These are phyloP conservation scores for Alternaria angustiovoidea DNA, from an alignment of 2,329 filamentous ascomycete species.

Conservation along the genomic window DNA sequence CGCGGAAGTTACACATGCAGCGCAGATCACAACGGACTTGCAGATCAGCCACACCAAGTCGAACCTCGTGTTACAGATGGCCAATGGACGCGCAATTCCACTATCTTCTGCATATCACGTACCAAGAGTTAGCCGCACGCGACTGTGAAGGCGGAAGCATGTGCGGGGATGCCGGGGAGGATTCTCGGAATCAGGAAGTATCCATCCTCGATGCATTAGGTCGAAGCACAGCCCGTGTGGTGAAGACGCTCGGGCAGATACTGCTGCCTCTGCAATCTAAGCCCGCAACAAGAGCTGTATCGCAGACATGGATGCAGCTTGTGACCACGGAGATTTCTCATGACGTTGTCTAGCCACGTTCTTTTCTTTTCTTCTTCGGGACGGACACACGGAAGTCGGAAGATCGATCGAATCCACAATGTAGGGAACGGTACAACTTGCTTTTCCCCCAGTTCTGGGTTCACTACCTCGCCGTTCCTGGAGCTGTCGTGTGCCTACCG, in stretches of 20 bases:
- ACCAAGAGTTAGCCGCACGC: not conserved
- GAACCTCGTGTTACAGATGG: not conserved
- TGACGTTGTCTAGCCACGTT: not conserved
- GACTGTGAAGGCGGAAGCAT: slow-evolving; percentile 1
- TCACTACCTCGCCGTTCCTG: slow-evolving; percentile 1
- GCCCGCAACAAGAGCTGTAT: not conserved
- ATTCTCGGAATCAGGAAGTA: slow-evolving; percentile 13
- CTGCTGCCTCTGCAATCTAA: not conserved
- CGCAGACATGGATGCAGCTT: not conserved
- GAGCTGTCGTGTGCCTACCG: not conserved
- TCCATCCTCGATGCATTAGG: slow-evolving; percentile 6
- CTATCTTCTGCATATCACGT: not conserved
- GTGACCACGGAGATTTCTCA: not conserved
- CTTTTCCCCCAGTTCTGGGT: slow-evolving; percentile 9
- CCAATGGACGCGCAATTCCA: slow-evolving; percentile 2
- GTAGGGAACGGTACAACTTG: slow-evolving; percentile 8
- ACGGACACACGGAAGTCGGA: slow-evolving; percentile 3
- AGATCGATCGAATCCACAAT: not conserved
- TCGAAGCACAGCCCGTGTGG: slow-evolving; percentile 5
- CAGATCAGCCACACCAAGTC: slow-evolving; percentile 17
- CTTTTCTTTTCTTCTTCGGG: slow-evolving; percentile 2
- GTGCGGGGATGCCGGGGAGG: slow-evolving; percentile 5
- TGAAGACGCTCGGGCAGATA: slow-evolving; percentile 8
- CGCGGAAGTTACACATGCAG: slow-evolving; percentile 16
- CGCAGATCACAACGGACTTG: slow-evolving; percentile 22